Evolutionary conservation across 495 filamentous ascomycete genomes (phyloP), one percentile per base, ranked within the genome.

Genomic region (Penicillium fimorum): DNA sequence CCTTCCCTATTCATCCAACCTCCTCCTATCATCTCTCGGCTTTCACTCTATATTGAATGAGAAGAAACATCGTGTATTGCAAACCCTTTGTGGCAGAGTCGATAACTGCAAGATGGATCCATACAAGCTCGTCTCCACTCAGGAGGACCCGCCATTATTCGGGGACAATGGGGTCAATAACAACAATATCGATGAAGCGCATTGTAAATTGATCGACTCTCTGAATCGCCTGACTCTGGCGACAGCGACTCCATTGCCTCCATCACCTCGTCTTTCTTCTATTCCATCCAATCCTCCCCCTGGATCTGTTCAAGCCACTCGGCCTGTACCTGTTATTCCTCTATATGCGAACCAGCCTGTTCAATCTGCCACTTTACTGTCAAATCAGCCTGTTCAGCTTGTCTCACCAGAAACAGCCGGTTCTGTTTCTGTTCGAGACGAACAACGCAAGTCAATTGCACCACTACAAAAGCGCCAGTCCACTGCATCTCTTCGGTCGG

Each of bases 341-440:
- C 24, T 12, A 25, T 32, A 22, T 20, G 13, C 32, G 13, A 29
- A 5, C 17, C 43, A 46, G 29, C 13, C 33, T 27, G 6, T 15
- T 41, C 47, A 7, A 37, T 38, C 33, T 10, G 32, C 25, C 4
- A 30, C 48, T 25, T 25, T 30, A 24, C 47, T 13, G 20, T 20
- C 30, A 4, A 27, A 1, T 38, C 22, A 44, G n/a, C 10, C 32
- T 38, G 10, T 12, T 51, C 35, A 40, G 73, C 62, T 67, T 50
- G 13, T 25, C 9, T 17, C 82, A 65, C 66, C 78, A 69, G 74
- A 83, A 73, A 67, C 70, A 65, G 68, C 79, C 59, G 78, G 80
- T 69, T 70, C 70, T 68, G 69, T 76, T 73, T 70, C 82, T 63
- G 45, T 83, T 74, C 53, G 74, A 63, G 60, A 83, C 76, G 74